Evolutionary conservation across 2,329 filamentous ascomycete species (phyloP).

Genomic region (Cladosporium austrohemisphaericum): DNA sequence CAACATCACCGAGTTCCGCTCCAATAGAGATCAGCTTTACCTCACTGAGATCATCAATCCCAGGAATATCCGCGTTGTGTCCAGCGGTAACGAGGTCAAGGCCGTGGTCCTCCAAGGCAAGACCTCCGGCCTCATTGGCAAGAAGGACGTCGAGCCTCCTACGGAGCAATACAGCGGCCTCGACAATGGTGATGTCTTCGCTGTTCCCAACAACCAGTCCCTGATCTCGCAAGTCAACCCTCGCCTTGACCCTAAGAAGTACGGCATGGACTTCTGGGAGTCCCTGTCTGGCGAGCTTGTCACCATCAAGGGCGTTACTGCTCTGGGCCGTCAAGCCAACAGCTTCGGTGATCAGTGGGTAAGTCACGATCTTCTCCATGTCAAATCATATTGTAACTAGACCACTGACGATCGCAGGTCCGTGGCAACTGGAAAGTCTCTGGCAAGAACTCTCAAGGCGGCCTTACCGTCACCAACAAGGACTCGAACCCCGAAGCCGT

Average conservation of each 20-base stretch:
- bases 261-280: slow-evolving; percentile 73
- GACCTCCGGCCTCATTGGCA: slow-evolving; percentile 37
- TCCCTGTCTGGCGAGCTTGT: slow-evolving; percentile 65
- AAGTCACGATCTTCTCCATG: not conserved
- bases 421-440: slow-evolving; percentile 61
- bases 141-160: slow-evolving; percentile 52
- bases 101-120: slow-evolving; percentile 51
- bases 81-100: slow-evolving; percentile 51
- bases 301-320: slow-evolving; percentile 46
- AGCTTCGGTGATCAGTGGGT: slow-evolving; percentile 53
- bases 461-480: slow-evolving; percentile 59
- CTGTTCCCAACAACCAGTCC: slow-evolving; percentile 59
- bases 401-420: slow-evolving; percentile 53
- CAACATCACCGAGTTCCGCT: slow-evolving; percentile 58
- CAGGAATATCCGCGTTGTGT: slow-evolving; percentile 51
- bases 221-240: slow-evolving; percentile 60
- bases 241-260: slow-evolving; percentile 55
- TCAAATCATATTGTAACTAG: not conserved
- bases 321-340: slow-evolving; percentile 42
- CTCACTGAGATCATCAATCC: slow-evolving; percentile 61
- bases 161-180: slow-evolving; percentile 59
- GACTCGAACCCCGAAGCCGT: slow-evolving; percentile 70
- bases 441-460: slow-evolving; percentile 60
- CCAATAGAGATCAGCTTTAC: slow-evolving; percentile 55
- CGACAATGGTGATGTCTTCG: slow-evolving; percentile 63